phyloP scores from a whole-genome alignment of 2,329 filamentous ascomycete species.

The Aspergillus cejpii region DNA sequence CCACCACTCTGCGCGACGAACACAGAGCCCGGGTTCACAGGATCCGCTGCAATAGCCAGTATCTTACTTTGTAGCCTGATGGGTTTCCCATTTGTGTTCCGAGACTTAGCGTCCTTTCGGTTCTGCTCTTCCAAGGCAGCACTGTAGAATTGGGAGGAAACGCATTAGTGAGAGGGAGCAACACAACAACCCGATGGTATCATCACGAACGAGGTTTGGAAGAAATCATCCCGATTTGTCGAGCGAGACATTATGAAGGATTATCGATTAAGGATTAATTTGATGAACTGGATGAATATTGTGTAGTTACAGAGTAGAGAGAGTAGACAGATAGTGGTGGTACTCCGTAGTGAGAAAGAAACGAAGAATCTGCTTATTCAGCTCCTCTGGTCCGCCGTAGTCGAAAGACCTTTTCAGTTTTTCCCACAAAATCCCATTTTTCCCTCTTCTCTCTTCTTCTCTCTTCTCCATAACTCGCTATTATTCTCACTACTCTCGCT shows the following conservation, averaged over 20 bases:
- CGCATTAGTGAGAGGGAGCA: conserved; percentile 10
- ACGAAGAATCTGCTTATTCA: conserved; percentile 25
- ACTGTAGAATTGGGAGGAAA: conserved; percentile 24
- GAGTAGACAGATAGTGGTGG: no score
- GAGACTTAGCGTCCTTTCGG: conserved; percentile 64
- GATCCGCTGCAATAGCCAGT: conserved; percentile 64
- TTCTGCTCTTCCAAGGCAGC: conserved; percentile 46
- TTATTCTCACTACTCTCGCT: conserved; percentile 23
- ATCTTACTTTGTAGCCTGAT: conserved; percentile 80
- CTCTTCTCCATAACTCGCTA: conserved; percentile 22
- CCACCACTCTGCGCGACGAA: conserved; percentile 87
- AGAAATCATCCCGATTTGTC: conserved; percentile 73
- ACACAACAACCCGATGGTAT: conserved; percentile 3
- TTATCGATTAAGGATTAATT: no score
- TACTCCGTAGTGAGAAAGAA: conserved; percentile 6
- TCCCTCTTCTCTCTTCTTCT: conserved; percentile 24
- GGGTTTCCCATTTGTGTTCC: conserved; percentile 78
- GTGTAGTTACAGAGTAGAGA: no score
- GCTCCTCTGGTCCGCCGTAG: conserved; percentile 31
- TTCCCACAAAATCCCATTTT: conserved; percentile 24
- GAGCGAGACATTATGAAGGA: conserved; percentile 55
- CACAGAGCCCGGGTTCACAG: conserved; percentile 54
- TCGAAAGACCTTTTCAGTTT: conserved; percentile 22
- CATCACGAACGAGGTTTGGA: conserved; percentile 72
- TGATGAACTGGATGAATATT: no score